phyloP scores from a whole-genome alignment of 106 monocot genomes.

The Gastrodia elata region DNA sequence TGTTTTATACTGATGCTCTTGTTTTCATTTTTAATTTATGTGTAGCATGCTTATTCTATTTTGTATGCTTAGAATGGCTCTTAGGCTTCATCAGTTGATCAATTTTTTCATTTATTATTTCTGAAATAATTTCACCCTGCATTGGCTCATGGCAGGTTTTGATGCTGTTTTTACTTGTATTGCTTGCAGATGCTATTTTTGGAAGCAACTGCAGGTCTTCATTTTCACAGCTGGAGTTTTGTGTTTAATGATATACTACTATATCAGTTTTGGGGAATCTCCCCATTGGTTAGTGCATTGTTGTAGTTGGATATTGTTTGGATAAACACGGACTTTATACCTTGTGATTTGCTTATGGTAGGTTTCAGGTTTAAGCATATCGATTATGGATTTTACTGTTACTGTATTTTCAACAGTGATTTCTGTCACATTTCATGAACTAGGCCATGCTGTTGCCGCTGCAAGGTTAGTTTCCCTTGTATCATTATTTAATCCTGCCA shows the following conservation, averaged over 20 bases:
- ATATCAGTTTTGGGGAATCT: slow-evolving; percentile 31
- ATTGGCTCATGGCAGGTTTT: not conserved
- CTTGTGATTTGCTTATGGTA: slow-evolving; percentile 15
- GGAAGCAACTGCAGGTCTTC: slow-evolving; percentile 24
- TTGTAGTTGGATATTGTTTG: not conserved
- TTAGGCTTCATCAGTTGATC: not conserved
- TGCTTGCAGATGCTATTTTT: slow-evolving; percentile 48
- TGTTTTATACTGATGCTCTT: not conserved
- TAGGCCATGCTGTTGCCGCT: slow-evolving; percentile 89
- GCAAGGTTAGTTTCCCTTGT: slow-evolving; percentile 46
- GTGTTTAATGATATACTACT: slow-evolving; percentile 21
- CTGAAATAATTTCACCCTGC: not conserved
- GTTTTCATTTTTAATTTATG: not conserved
- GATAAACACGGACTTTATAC: not conserved
- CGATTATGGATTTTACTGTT: slow-evolving; percentile 42
- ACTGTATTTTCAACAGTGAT: slow-evolving; percentile 54
- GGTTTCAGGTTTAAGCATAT: slow-evolving; percentile 35
- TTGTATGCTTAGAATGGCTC: not conserved
- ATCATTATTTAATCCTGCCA: not conserved
- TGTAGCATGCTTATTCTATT: not conserved
- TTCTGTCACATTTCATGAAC: slow-evolving; percentile 76
- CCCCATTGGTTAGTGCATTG: slow-evolving; percentile 23
- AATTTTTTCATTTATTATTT: not conserved
- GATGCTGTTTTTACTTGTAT: not conserved
- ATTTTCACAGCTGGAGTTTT: slow-evolving; percentile 14